Evolutionary conservation across 2,329 filamentous ascomycete genomes (phyloP), one percentile per base, ranked within the genome.

Genomic region (Cladophialophora immunda): DNA sequence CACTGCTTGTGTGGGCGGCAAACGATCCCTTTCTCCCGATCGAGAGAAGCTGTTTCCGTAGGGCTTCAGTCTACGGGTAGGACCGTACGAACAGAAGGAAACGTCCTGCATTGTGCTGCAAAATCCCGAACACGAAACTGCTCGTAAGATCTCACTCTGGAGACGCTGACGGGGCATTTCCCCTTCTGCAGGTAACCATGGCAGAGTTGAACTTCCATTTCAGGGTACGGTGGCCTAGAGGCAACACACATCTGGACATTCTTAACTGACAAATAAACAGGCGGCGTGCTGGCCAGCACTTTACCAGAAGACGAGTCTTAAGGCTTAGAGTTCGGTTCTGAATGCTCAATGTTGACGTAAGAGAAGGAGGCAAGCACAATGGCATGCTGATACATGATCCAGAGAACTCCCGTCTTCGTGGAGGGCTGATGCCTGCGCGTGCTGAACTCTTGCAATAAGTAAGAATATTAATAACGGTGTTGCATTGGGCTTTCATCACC

Each of bases 81-180:
- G 34, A 61, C 30, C 58, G 58, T 34, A 38, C n/a, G 19, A 19
- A 53, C 52, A 32, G 30, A 32, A 50, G 45, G 19, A 50, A 22
- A 50, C 19, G 19, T 25, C 8, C n/a, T 50, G 19, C 19, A 25
- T 50, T 25, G 19, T 50, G 45, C 45, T 50, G 19, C 30, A 19
- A 22, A 25, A n/a, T 30, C 7, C 55, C 55, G 34, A 38, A 50
- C 22, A 30, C 15, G 19, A 30, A 50, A n/a, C 19, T 29, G 30
- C 25, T 61, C 25, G 58, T 61, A 53, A 61, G 58, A 61, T 38
- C 58, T 61, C 41, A 52, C 58, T 25, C 30, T 53, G 30, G 45
- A 36, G n/a, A 61, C 15, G 58, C 58, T 61, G 58, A 61, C 58
- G 45, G 58, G 58, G 30, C 34, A 47, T 34, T 50, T 58, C 38